A percentile compares a stretch with the other conserved stretches of the same genome.
These are phyloP conservation scores for Botryobasidium botryosum DNA, from an alignment of 768 basidiomycete species.

Conservation along the genomic window DNA sequence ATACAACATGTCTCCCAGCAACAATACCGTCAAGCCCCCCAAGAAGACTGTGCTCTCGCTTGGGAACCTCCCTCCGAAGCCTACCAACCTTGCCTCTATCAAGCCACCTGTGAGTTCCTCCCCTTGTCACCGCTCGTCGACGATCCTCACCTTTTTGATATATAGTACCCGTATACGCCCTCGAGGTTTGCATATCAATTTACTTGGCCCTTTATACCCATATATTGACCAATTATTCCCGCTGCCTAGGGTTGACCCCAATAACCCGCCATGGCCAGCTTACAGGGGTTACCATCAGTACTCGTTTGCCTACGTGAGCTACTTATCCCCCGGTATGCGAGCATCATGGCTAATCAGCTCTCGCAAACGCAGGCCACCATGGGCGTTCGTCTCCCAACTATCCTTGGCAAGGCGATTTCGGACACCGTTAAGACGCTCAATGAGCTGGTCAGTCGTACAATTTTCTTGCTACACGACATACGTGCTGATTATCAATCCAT, in stretches of 20 bases:
- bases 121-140: too few relatives aligned
- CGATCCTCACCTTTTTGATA: too few relatives aligned
- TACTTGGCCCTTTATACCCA: slow-evolving; percentile 7
- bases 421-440: slow-evolving; percentile 81
- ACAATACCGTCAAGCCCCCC: too few relatives aligned
- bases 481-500: background rate
- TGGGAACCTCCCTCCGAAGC: slow-evolving; percentile 12
- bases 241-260: slow-evolving; percentile 25
- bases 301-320: too few relatives aligned
- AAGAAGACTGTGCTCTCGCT: slow-evolving; percentile 11
- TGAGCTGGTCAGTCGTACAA: slow-evolving; percentile 27
- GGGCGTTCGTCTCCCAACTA: slow-evolving; percentile 87
- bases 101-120: too few relatives aligned
- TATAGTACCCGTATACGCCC: too few relatives aligned
- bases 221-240: too few relatives aligned
- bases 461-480: too few relatives aligned
- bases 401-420: slow-evolving; percentile 89
- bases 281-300: slow-evolving; percentile 28
- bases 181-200: too few relatives aligned
- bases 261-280: slow-evolving; percentile 27
- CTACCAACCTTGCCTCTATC: too few relatives aligned
- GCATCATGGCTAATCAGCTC: slow-evolving; percentile 11
- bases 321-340: too few relatives aligned
- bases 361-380: slow-evolving; percentile 61
- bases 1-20: too few relatives aligned